Evolutionary conservation across 805 yeast species (phyloP).

Genomic region (Monosporozyma siamensis): DNA sequence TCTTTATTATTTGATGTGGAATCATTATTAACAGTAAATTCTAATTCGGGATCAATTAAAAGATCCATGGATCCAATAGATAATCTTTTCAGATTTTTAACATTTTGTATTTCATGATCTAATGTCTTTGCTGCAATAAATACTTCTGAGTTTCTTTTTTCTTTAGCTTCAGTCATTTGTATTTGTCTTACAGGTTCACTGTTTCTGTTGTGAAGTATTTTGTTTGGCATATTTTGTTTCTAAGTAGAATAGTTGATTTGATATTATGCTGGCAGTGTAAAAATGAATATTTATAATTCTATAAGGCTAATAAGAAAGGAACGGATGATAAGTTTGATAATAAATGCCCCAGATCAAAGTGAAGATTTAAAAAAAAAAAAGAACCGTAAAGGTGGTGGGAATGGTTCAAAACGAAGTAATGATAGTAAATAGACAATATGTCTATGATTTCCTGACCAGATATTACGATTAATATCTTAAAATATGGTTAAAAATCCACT

Average conservation of each 20-base stretch:
- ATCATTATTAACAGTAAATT: conserved; percentile 32
- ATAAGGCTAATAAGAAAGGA: neutral
- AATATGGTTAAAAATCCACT: no score
- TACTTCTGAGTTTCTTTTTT: conserved; percentile 37
- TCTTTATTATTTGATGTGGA: conserved; percentile 10
- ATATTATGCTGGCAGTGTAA: no score
- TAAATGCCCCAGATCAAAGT: no score
- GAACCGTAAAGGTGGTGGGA: no score
- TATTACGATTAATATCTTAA: no score
- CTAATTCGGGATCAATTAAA: conserved; percentile 64
- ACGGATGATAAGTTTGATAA: neutral
- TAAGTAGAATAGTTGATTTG: neutral
- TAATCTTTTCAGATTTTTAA: conserved; percentile 62
- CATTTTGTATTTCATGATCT: conserved; percentile 64
- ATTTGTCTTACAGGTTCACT: neutral
- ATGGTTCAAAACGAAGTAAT: no score
- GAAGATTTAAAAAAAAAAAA: no score
- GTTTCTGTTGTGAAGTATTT: conserved; percentile 3
- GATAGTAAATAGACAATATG: no score
- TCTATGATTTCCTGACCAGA: no score
- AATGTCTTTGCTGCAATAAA: conserved; percentile 65
- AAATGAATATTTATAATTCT: neutral
- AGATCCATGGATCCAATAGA: conserved; percentile 51
- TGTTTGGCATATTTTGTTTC: neutral
- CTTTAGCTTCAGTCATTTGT: conserved; percentile 3